phyloP scores from a whole-genome alignment of 2,329 filamentous ascomycete genomes.

The Dactylellina parvicollis region DNA sequence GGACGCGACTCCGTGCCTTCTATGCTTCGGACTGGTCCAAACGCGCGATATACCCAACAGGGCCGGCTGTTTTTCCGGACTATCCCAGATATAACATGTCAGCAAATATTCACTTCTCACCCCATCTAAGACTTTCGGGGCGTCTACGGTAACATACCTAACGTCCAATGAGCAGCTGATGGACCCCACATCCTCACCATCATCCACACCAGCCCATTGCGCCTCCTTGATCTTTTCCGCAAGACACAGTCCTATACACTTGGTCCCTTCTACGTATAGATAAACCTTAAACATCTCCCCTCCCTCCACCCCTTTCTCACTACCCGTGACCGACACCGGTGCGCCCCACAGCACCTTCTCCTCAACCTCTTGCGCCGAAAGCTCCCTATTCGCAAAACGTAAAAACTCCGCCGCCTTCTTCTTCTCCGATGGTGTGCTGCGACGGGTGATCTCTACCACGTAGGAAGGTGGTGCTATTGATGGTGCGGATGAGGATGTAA shows the following conservation, averaged over 20 bases:
- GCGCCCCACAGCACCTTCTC: constrained; percentile 70
- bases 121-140: background rate
- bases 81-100: background rate
- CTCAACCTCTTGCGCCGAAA: constrained; percentile 69
- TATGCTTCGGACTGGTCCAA: constrained; percentile 57
- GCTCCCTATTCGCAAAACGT: constrained; percentile 71
- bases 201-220: constrained; percentile 23
- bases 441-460: constrained; percentile 69
- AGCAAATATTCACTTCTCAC: background rate
- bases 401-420: constrained; percentile 68
- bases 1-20: constrained; percentile 57
- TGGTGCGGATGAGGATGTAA: background rate
- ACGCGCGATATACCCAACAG: constrained; percentile 58
- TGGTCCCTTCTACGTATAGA: constrained; percentile 70
- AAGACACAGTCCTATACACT: constrained; percentile 71
- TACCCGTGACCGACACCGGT: constrained; percentile 27
- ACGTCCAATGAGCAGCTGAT: constrained; percentile 34
- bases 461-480: constrained; percentile 57
- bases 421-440: constrained; percentile 66
- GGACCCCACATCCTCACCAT: constrained; percentile 1
- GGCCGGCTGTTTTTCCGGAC: constrained; percentile 47
- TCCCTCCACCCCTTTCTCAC: constrained; percentile 57
- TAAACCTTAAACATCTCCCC: constrained; percentile 69
- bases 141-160: constrained; percentile 19
- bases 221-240: constrained; percentile 71